A percentile compares a stretch with the other conserved stretches of the same genome.
phyloP scores from a whole-genome alignment of 257 asterid species.

The Nicotiana paniculata region DNA sequence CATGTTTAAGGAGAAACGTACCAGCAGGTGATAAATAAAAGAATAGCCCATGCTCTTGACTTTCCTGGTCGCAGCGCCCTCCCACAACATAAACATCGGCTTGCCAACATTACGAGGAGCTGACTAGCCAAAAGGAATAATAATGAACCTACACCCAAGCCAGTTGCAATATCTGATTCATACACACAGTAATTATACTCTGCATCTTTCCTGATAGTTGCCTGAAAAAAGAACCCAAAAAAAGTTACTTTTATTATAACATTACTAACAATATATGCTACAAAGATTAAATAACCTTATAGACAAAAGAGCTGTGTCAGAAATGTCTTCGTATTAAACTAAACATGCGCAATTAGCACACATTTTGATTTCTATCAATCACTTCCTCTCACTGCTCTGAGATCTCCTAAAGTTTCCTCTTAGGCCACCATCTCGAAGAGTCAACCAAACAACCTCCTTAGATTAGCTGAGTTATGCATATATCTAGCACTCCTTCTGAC shows the following conservation, averaged over 20 bases:
- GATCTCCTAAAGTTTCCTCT: neutral
- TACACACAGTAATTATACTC: conserved; percentile 50
- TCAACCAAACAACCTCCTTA: neutral
- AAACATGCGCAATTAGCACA: neutral
- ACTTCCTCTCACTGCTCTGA: neutral
- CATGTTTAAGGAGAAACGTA: conserved; percentile 13
- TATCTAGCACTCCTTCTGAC: neutral
- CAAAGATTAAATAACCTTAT: neutral
- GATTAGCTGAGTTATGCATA: neutral
- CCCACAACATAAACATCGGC: conserved; percentile 76
- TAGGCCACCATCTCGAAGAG: neutral
- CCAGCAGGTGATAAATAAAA: conserved; percentile 78
- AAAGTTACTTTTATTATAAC: neutral
- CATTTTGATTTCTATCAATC: neutral
- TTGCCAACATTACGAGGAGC: conserved; percentile 51
- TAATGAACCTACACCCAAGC: conserved; percentile 62
- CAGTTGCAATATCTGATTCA: conserved; percentile 61
- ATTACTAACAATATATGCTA: neutral
- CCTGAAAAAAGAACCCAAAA: conserved; percentile 24
- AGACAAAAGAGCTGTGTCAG: neutral
- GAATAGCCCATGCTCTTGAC: conserved; percentile 59
- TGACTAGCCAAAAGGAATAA: conserved; percentile 66
- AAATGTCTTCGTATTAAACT: neutral
- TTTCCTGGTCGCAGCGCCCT: conserved; percentile 63
- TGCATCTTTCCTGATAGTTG: conserved; percentile 19